phyloP scores from a whole-genome alignment of 2,329 filamentous ascomycete species.

The Colletotrichum coccodes region DNA sequence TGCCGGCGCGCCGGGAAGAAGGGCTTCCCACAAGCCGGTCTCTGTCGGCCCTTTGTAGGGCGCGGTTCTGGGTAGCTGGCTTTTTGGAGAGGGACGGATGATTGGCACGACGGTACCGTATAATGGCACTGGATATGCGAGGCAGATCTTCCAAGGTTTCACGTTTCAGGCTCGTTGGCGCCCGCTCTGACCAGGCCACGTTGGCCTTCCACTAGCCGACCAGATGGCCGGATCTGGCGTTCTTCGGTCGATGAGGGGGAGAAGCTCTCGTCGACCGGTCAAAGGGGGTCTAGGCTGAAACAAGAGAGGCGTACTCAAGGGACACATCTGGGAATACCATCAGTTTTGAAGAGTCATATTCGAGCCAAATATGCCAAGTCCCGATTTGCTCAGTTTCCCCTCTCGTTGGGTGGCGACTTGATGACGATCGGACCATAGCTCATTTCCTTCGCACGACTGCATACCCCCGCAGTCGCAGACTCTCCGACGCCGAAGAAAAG shows the following conservation, averaged over 20 bases:
- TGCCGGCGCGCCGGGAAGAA: conserved; percentile 16
- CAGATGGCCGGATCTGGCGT: conserved; percentile 27
- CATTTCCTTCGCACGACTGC: conserved; percentile 18
- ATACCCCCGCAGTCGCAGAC: not conserved
- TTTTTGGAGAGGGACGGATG: not conserved
- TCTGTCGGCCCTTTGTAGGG: conserved; percentile 23
- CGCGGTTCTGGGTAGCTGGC: conserved; percentile 5
- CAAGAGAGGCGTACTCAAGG: not conserved
- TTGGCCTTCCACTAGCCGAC: conserved; percentile 25
- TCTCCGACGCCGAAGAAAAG: conserved; percentile 6
- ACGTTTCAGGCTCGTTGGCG: conserved; percentile 29
- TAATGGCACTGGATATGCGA: conserved; percentile 16
- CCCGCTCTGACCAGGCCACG: conserved; percentile 29
- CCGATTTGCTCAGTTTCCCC: not conserved
- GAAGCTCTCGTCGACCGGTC: conserved; percentile 6
- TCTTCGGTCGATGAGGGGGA: not conserved
- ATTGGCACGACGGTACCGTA: not conserved
- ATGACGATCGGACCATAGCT: conserved; percentile 7
- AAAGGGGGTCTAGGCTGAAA: conserved; percentile 20
- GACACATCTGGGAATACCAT: conserved; percentile 14
- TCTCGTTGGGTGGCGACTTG: not conserved
- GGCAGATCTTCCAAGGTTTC: conserved; percentile 31
- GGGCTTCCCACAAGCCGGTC: conserved; percentile 25
- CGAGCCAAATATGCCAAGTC: not conserved
- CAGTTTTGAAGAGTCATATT: conserved; percentile 9